A percentile compares a stretch with the other conserved stretches of the same genome.
Conservation (phyloP, 1,284 basidiomycete genomes). For the Trichosporon sp. region DNA sequence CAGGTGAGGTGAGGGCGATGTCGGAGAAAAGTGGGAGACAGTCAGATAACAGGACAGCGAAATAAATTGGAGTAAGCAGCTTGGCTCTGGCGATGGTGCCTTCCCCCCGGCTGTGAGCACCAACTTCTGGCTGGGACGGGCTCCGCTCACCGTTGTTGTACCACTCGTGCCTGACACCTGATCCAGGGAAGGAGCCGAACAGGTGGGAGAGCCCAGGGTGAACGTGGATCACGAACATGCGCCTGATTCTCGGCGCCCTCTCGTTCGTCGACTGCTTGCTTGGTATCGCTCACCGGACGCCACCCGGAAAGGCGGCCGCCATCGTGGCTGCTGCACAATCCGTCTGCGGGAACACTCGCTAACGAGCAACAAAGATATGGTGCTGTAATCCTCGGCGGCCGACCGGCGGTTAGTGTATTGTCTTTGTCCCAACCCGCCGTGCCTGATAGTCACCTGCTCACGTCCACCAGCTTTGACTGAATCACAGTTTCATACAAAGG, state of each 20-base stretch:
- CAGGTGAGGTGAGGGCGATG: neutral
- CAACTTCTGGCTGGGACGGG: conserved; percentile 3
- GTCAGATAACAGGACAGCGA: neutral
- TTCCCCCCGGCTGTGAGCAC: neutral
- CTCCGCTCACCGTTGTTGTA: neutral
- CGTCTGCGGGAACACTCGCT: neutral
- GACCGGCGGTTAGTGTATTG: neutral
- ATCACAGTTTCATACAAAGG: conserved; percentile 12
- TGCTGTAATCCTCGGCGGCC: neutral
- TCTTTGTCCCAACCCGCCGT: neutral
- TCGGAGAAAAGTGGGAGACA: neutral
- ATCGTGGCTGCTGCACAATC: neutral
- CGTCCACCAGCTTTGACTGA: neutral
- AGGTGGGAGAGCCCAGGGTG: neutral
- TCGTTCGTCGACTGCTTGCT: neutral
- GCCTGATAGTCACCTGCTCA: conserved; percentile 6
- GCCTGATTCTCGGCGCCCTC: neutral
- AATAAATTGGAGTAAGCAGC: conserved; percentile 5
- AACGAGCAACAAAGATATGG: neutral
- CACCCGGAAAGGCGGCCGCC: neutral
- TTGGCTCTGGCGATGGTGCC: neutral
- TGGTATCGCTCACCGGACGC: neutral
- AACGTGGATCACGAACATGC: neutral
- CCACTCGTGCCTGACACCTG: conserved; percentile 1
- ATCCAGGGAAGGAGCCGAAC: neutral